Evolutionary conservation across 2,329 filamentous ascomycete species (phyloP).

Genomic region (Aspergillus sp.): DNA sequence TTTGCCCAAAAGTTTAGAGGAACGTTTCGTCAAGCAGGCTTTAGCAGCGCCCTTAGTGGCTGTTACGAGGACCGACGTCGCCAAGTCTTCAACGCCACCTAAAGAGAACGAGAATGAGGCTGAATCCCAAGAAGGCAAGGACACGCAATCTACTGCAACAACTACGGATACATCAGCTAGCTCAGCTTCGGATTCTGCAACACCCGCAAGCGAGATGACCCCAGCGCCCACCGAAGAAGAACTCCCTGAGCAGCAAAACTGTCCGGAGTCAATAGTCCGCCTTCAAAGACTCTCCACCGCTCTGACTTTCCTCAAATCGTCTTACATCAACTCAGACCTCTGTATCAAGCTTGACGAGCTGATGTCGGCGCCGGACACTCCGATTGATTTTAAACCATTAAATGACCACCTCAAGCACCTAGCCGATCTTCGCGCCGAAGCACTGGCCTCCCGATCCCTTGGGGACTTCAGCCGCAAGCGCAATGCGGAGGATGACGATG

Average conservation of each 20-base stretch:
- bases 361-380: conserved; percentile 39
- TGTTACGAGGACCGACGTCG: conserved; percentile 58
- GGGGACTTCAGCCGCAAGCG: conserved; percentile 47
- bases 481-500: conserved; percentile 44
- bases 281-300: conserved; percentile 52
- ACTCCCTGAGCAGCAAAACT: conserved; percentile 24
- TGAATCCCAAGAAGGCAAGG: conserved; percentile 26
- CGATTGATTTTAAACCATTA: conserved; percentile 68
- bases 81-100: conserved; percentile 10
- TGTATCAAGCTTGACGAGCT: conserved; percentile 38
- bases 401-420: conserved; percentile 68
- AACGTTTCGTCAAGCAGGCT: conserved; percentile 73
- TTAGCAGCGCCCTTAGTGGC: conserved; percentile 75
- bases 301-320: conserved; percentile 51
- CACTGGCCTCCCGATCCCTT: conserved; percentile 63
- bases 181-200: conserved; percentile 40
- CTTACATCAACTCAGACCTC: conserved; percentile 46
- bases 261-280: conserved; percentile 39
- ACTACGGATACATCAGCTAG: conserved; percentile 23
- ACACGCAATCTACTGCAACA: conserved; percentile 31
- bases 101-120: conserved; percentile 25
- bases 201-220: conserved; percentile 38
- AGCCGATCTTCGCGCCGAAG: conserved; percentile 68
- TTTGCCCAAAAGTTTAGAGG: conserved; percentile 79
- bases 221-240: conserved; percentile 3